phyloP scores from a whole-genome alignment of 2,329 filamentous ascomycete genomes.

The Myriangium duriaei region DNA sequence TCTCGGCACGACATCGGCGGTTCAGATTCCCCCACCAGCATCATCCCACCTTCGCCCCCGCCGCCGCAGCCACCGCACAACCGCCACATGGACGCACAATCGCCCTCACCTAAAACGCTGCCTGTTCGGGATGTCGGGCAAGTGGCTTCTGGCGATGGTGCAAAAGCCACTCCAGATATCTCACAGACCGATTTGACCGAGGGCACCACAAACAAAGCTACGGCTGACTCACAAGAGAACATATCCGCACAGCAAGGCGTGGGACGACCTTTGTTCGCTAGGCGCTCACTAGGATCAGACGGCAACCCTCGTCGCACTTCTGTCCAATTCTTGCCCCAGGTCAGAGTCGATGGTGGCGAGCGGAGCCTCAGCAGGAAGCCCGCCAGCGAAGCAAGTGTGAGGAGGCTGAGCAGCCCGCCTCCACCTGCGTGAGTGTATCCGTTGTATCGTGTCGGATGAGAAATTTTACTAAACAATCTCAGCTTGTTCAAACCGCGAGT shows the following conservation, averaged over 20 bases:
- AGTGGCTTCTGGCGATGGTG: not conserved
- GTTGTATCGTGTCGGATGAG: not conserved
- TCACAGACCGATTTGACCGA: not conserved
- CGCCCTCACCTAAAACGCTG: not conserved
- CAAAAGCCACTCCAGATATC: not conserved
- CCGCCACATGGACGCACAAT: not conserved
- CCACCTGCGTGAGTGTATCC: constrained; percentile 13
- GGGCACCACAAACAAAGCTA: not conserved
- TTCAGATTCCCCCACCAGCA: not conserved
- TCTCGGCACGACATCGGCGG: not conserved
- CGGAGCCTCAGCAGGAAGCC: constrained; percentile 12
- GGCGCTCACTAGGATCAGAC: too few relatives aligned
- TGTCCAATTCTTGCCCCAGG: constrained; percentile 25
- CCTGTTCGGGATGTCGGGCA: not conserved
- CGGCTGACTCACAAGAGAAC: too few relatives aligned
- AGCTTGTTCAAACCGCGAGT: constrained; percentile 56
- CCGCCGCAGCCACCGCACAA: not conserved
- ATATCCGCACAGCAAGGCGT: too few relatives aligned
- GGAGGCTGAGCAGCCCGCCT: constrained; percentile 14
- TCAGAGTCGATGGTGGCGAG: constrained; percentile 14
- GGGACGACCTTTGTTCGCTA: too few relatives aligned
- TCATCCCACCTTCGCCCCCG: not conserved
- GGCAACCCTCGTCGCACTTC: constrained; percentile 34
- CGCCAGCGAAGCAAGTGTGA: constrained; percentile 8
- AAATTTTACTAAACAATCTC: constrained; percentile 1